phyloP scores from a whole-genome alignment of 148 eudicot genomes.

The Rhododendron vialii region DNA sequence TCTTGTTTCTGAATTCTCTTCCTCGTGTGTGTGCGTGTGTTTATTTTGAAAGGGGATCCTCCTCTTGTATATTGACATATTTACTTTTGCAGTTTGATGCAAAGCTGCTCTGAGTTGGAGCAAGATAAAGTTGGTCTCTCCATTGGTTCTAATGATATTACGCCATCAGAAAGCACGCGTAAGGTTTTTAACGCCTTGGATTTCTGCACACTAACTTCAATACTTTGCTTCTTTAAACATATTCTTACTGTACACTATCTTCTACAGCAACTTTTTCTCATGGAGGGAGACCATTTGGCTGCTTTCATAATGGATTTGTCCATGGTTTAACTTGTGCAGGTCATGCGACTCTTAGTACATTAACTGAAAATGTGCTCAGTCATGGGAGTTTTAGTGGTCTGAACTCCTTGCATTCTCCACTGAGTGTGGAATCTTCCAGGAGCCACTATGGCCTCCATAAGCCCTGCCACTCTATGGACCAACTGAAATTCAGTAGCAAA shows the following conservation, averaged over 20 bases:
- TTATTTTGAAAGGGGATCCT: background rate
- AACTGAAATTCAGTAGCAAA: conserved; percentile 28
- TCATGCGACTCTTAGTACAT: conserved; percentile 20
- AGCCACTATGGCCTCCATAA: conserved; percentile 34
- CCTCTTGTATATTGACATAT: background rate
- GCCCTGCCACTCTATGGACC: conserved; percentile 28
- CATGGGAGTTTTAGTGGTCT: conserved; percentile 34
- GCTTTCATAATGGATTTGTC: conserved; percentile 13
- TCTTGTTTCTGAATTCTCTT: background rate
- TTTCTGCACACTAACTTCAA: background rate
- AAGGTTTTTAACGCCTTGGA: background rate
- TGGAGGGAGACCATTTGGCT: conserved; percentile 7
- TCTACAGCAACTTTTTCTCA: conserved; percentile 4
- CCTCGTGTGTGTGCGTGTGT: background rate
- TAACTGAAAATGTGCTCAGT: conserved; percentile 23
- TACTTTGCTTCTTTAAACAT: background rate
- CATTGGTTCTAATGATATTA: conserved; percentile 7
- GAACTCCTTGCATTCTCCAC: conserved; percentile 35
- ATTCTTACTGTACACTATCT: conserved; percentile 1
- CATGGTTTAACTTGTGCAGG: conserved; percentile 17
- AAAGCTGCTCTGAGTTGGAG: conserved; percentile 8
- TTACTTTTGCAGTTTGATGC: conserved; percentile 14
- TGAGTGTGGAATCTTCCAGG: conserved; percentile 33
- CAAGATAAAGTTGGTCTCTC: conserved; percentile 13
- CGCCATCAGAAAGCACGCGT: conserved; percentile 13